These are phyloP conservation scores for Wilcoxina mikolae DNA, from an alignment of 495 filamentous ascomycete genomes.

Conservation along the genomic window DNA sequence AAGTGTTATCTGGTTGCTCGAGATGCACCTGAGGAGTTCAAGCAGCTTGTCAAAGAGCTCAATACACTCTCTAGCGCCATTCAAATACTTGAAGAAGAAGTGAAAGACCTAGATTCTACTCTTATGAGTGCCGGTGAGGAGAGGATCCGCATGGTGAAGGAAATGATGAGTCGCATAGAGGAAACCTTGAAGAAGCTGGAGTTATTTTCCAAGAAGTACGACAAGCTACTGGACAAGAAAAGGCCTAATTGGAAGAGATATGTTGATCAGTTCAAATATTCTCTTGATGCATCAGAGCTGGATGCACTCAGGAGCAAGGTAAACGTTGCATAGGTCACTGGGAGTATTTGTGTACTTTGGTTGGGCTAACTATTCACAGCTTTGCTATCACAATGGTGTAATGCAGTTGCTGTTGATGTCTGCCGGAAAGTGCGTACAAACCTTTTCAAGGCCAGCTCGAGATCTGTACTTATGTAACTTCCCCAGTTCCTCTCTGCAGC, in stretches of 20 bases:
- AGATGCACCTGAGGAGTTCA: conserved; percentile 27
- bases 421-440: conserved; percentile 21
- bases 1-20: conserved; percentile 12
- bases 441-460: not conserved
- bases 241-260: conserved; percentile 5
- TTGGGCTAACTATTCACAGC: conserved; percentile 8
- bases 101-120: conserved; percentile 19
- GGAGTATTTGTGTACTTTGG: not conserved
- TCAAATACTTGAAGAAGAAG: conserved; percentile 25
- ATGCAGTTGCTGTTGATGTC: conserved; percentile 26
- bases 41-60: conserved; percentile 20
- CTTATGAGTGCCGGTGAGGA: conserved; percentile 20
- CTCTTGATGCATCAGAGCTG: conserved; percentile 12
- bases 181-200: conserved; percentile 22
- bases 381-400: conserved; percentile 23
- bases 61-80: conserved; percentile 18
- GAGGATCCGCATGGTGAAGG: conserved; percentile 22
- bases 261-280: conserved; percentile 19
- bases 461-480: not conserved
- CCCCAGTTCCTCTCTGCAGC: conserved; percentile 25
- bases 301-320: conserved; percentile 23
- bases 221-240: conserved; percentile 11
- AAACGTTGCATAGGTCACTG: too few relatives aligned
- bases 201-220: conserved; percentile 21
- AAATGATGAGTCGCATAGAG: conserved; percentile 17